Conservation (phyloP, 257 asterid species). For the Capsicum chinense region DNA sequence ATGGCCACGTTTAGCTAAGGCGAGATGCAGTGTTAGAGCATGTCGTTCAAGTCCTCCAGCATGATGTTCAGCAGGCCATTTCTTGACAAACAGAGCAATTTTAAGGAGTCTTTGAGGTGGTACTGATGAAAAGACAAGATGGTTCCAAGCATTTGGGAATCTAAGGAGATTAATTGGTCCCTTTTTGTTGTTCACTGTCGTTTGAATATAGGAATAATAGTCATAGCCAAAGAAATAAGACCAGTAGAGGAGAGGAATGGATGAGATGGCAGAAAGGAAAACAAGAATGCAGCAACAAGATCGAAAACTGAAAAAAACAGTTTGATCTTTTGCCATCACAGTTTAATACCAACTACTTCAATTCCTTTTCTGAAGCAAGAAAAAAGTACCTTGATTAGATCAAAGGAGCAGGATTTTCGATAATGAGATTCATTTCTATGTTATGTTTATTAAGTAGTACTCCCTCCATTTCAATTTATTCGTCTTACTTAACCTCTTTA, state of each 20-base stretch:
- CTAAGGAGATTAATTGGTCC: constrained; percentile 46
- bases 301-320: constrained; percentile 6
- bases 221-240: constrained; percentile 27
- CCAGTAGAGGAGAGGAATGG: constrained; percentile 49
- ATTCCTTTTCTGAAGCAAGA: background rate
- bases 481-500: no score
- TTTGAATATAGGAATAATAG: constrained; percentile 32
- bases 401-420: background rate
- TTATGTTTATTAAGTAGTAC: background rate
- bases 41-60: constrained; percentile 83
- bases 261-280: constrained; percentile 49
- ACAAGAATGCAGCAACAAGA: constrained; percentile 32
- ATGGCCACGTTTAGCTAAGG: constrained; percentile 63
- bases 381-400: background rate
- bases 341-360: constrained; percentile 12
- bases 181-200: constrained; percentile 21
- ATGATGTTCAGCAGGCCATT: constrained; percentile 61
- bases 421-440: constrained; percentile 5
- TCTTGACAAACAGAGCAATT: constrained; percentile 73
- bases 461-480: no score
- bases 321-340: constrained; percentile 47
- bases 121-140: constrained; percentile 46
- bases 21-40: constrained; percentile 37
- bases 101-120: constrained; percentile 54
- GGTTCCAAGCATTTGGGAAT: constrained; percentile 63